Conservation (phyloP, 78 protist genomes). For the Creolimax fragrantissima region DNA sequence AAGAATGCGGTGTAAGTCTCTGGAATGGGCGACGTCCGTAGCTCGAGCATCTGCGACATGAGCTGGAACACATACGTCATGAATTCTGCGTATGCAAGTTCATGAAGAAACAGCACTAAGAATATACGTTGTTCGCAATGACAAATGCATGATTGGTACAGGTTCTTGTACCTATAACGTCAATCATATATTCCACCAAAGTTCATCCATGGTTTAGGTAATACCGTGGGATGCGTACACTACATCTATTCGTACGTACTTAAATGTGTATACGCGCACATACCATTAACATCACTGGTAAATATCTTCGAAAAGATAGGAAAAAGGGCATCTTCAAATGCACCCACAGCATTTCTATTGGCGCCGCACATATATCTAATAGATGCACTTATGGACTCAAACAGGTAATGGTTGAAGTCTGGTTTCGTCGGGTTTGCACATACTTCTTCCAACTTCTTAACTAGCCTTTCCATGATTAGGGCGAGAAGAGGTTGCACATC, state of each 20-base stretch:
- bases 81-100: constrained; percentile 25
- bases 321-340: constrained; percentile 45
- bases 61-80: constrained; percentile 71
- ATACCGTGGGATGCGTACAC: neutral
- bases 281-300: constrained; percentile 32
- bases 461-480: constrained; percentile 3
- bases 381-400: constrained; percentile 57
- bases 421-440: constrained; percentile 64
- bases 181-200: neutral
- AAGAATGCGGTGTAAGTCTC: neutral
- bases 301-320: constrained; percentile 44
- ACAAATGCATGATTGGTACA: neutral
- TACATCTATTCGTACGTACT: neutral
- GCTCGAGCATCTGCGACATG: constrained; percentile 46
- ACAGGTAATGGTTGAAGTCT: constrained; percentile 61
- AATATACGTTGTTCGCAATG: neutral
- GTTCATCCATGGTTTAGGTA: neutral
- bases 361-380: neutral
- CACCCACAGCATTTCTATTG: neutral
- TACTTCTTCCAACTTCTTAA: constrained; percentile 28
- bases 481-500: neutral
- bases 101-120: neutral
- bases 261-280: too few relatives aligned
- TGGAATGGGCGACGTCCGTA: neutral
- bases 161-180: neutral